These are phyloP conservation scores for Pontederia paniculata DNA, from an alignment of 176 grass and related monocot genomes.

Conservation along the genomic window DNA sequence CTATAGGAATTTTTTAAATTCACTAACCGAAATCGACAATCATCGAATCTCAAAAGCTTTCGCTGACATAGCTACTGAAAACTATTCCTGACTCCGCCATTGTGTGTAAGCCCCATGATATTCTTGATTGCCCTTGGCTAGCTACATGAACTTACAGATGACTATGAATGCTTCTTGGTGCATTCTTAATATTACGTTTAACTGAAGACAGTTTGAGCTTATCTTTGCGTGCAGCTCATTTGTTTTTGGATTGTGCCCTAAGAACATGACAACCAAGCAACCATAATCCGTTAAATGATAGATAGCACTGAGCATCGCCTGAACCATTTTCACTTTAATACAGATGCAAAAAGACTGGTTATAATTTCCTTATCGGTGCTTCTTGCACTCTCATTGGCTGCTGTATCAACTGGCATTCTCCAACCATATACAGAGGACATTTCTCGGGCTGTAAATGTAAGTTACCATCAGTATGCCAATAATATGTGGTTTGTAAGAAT, in stretches of 20 bases:
- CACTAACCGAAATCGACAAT: no score
- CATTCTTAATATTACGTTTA: not conserved
- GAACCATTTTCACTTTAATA: conserved; percentile 21
- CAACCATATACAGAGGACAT: conserved; percentile 84
- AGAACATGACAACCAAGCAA: no score
- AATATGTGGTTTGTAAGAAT: not conserved
- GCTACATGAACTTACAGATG: no score
- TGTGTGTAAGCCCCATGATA: no score
- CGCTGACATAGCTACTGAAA: no score
- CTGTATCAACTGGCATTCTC: conserved; percentile 52
- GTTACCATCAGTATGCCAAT: conserved; percentile 1
- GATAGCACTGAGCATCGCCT: conserved; percentile 17
- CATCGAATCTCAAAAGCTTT: no score
- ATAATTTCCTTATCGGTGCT: conserved; percentile 36
- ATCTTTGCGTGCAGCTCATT: not conserved
- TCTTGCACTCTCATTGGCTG: conserved; percentile 53
- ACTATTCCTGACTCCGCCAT: no score
- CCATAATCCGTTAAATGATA: no score
- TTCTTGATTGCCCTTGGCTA: no score
- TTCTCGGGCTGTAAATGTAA: conserved; percentile 88
- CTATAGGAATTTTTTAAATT: no score
- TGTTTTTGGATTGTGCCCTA: not conserved
- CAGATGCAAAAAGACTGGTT: conserved; percentile 70
- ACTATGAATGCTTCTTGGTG: not conserved
- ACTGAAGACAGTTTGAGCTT: not conserved